Conservation (phyloP, 257 asterid species). For the Solanum etuberosum region DNA sequence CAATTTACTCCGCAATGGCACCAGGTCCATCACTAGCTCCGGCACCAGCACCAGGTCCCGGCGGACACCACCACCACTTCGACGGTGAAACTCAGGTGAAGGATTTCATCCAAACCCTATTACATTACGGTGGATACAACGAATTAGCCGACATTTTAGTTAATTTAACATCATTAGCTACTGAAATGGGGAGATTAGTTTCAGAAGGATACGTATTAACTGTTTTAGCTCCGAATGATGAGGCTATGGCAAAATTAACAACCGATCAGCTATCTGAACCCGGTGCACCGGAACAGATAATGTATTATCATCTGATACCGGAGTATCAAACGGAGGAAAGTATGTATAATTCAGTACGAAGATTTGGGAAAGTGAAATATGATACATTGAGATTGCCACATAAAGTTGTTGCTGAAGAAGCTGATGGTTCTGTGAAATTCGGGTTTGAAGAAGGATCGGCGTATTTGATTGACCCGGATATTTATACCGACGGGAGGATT, state of each 20-base stretch:
- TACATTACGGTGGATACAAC: conserved; percentile 92
- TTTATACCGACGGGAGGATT: conserved; percentile 87
- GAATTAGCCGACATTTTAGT: conserved; percentile 85
- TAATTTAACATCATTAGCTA: conserved; percentile 70
- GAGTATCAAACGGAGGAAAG: conserved; percentile 97
- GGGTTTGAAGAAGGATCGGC: conserved; percentile 70
- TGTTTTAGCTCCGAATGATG: conserved; percentile 84
- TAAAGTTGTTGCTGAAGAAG: conserved; percentile 81
- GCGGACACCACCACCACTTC: conserved; percentile 84
- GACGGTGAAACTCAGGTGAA: conserved; percentile 90
- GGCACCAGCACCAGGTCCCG: conserved; percentile 96
- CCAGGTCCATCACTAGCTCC: conserved; percentile 96
- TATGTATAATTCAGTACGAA: conserved; percentile 83
- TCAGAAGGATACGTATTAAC: conserved; percentile 86
- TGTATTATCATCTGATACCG: conserved; percentile 76
- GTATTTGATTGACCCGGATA: conserved; percentile 79
- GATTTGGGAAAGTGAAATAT: conserved; percentile 74
- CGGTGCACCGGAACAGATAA: conserved; percentile 91
- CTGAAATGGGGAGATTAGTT: conserved; percentile 85
- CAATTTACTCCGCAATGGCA: conserved; percentile 64
- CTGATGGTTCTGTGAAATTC: conserved; percentile 84
- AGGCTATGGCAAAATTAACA: conserved; percentile 88
- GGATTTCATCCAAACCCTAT: conserved; percentile 78
- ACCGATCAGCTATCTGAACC: conserved; percentile 85
- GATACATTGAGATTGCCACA: conserved; percentile 84